A percentile compares a stretch with the other conserved stretches of the same genome.
Conservation (phyloP, 345 rosid species). For the Murraya koenigii region DNA sequence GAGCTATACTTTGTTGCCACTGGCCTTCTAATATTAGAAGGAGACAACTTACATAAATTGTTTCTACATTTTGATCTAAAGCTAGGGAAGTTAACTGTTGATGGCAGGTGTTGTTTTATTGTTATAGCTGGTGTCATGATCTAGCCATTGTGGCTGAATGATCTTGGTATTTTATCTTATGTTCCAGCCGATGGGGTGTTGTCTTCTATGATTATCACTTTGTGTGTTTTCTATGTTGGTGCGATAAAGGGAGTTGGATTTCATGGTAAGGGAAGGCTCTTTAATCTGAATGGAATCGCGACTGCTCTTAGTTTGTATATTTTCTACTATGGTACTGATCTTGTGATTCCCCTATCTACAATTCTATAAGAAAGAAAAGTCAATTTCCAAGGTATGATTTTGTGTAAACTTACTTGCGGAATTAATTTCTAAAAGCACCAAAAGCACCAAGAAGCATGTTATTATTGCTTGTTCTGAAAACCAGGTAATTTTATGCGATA, state of each 20-base stretch:
- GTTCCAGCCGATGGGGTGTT: conserved; percentile 49
- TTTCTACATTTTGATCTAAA: conserved; percentile 31
- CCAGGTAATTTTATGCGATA: no score
- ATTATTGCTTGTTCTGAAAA: no score
- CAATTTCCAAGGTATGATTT: conserved; percentile 36
- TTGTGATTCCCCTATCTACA: conserved; percentile 45
- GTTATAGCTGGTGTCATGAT: conserved; percentile 30
- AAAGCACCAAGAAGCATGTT: no score
- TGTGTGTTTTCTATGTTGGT: conserved; percentile 40
- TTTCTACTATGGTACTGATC: conserved; percentile 50
- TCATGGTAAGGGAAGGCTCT: conserved; percentile 29
- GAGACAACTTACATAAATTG: conserved; percentile 44
- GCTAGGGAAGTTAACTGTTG: conserved; percentile 24
- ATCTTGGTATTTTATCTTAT: conserved; percentile 37
- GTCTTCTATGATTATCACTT: conserved; percentile 33
- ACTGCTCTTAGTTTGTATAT: conserved; percentile 38
- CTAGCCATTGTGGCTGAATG: conserved; percentile 43
- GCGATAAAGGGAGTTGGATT: conserved; percentile 31
- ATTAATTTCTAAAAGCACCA: no score
- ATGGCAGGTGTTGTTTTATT: conserved; percentile 33
- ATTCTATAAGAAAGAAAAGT: conserved; percentile 40
- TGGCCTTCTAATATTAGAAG: conserved; percentile 41
- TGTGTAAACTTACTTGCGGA: no score
- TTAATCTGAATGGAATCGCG: conserved; percentile 39
- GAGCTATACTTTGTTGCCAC: conserved; percentile 53